Base-by-base conservation (phyloP, 2,329 filamentous ascomycete species). In the Aspergillus sp. region DNA sequence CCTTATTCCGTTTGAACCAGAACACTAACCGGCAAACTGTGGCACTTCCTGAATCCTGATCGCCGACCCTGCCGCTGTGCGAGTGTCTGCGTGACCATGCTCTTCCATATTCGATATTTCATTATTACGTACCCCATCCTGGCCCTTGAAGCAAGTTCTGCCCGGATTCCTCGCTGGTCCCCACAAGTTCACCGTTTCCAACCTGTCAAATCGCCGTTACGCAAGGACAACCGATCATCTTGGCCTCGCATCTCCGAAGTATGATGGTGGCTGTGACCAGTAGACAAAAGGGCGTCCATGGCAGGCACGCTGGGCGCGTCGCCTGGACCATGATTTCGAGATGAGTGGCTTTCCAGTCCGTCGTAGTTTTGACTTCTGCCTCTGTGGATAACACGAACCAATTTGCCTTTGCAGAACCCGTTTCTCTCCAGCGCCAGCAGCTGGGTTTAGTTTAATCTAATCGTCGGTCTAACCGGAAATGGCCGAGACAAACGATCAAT, bases 151-250 rank as follows among this genome's bases (percentile, higher is more conserved):
- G 55, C 36, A 41, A 48, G n/a, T 26, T 22, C 41, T 12, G 12
- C 22, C 26, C 12, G 24, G 56, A 51, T 50, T 38, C 45, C 24
- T 32, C 48, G 24, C 30, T 52, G 32, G 57, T 64, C 63, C 60
- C 63, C 63, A 62, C 63, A 65, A 62, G 63, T 65, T 65, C 63
- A 64, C 62, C 62, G 62, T 63, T 64, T 61, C 54, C 61, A 62
- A 61, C 62, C 62, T 62, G 59, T 66, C 61, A 66, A 59, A 58
- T 57, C 53, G 47, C 50, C 60, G 61, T 63, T 64, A 66, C 62
- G 64, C 62, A 64, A 66, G 64, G 61, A 34, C 30, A n/a, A 26
- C 26, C 26, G 44, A 32, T 32, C 24, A 34, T 48, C 44, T 47
- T 47, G 44, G 44, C 44, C 44, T 20, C 12, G 22, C 2, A 43